Percentiles rank a stretch among this genome's conserved stretches.
Evolutionary conservation across 1,139 yeast species (phyloP).

Genomic region (Saccharomyces hybrid): DNA sequence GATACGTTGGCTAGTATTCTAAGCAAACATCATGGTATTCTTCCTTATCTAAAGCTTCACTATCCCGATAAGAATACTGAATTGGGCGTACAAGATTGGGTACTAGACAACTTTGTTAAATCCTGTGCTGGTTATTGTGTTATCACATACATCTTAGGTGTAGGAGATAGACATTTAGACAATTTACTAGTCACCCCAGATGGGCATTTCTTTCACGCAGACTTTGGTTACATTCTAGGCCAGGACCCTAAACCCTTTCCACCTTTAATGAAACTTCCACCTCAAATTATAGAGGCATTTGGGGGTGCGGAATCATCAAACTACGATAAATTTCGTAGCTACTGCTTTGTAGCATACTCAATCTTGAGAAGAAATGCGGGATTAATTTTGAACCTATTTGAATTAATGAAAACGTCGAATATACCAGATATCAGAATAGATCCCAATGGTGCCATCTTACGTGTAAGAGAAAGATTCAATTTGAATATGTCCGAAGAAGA

Average conservation of each 20-base stretch:
- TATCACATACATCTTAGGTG: slow-evolving; percentile 86
- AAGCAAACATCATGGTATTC: slow-evolving; percentile 63
- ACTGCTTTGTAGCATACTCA: slow-evolving; percentile 90
- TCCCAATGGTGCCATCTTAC: slow-evolving; percentile 69
- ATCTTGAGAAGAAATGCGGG: slow-evolving; percentile 85
- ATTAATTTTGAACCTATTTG: slow-evolving; percentile 80
- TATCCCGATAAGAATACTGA: slow-evolving; percentile 54
- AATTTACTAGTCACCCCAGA: slow-evolving; percentile 66
- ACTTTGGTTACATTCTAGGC: slow-evolving; percentile 92
- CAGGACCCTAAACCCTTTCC: slow-evolving; percentile 98
- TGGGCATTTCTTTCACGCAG: slow-evolving; percentile 93
- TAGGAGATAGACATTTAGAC: slow-evolving; percentile 94
- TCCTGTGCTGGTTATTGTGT: slow-evolving; percentile 98
- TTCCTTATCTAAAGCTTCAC: slow-evolving; percentile 60
- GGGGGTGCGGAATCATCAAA: slow-evolving; percentile 86
- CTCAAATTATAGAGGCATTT: slow-evolving; percentile 95
- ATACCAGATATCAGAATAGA: slow-evolving; percentile 81
- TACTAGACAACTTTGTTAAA: slow-evolving; percentile 89
- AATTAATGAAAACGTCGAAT: slow-evolving; percentile 87
- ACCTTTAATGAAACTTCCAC: slow-evolving; percentile 94
- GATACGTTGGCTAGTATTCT: slow-evolving; percentile 81
- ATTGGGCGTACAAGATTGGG: slow-evolving; percentile 63
- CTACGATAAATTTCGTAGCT: slow-evolving; percentile 77
- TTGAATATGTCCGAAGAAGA: slow-evolving; percentile 91
- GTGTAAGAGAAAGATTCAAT: slow-evolving; percentile 90